phyloP scores from a whole-genome alignment of 2,329 filamentous ascomycete species.

The Leptodontidium sp. region DNA sequence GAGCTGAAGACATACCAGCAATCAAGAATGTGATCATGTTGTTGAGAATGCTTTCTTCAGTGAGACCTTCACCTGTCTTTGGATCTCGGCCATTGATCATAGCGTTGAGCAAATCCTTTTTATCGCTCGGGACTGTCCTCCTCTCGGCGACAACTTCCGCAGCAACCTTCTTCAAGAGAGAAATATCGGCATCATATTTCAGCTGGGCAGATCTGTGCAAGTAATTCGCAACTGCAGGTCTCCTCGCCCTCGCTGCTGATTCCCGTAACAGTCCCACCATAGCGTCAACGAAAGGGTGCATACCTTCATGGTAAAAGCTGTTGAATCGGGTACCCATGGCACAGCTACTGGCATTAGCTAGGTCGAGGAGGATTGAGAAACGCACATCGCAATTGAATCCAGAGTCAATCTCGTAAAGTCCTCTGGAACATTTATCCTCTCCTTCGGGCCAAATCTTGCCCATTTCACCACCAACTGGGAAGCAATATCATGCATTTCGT shows the following conservation, averaged over 20 bases:
- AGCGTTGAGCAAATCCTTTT: conserved; percentile 73
- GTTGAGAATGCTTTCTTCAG: conserved; percentile 68
- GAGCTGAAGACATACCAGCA: conserved; percentile 47
- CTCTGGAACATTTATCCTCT: no score
- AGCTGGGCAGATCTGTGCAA: conserved; percentile 54
- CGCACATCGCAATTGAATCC: no score
- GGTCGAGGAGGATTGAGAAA: no score
- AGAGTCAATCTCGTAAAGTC: no score
- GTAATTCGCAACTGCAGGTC: conserved; percentile 56
- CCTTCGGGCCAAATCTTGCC: no score
- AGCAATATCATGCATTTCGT: no score
- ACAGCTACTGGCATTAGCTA: no score
- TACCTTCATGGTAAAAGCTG: conserved; percentile 71
- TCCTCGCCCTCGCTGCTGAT: conserved; percentile 58
- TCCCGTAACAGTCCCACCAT: conserved; percentile 72
- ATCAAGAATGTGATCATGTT: conserved; percentile 77
- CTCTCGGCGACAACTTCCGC: conserved; percentile 66
- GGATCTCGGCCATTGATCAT: conserved; percentile 75
- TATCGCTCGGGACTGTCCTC: conserved; percentile 60
- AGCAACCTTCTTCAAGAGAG: conserved; percentile 61
- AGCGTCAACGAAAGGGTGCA: conserved; percentile 74
- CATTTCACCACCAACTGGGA: no score
- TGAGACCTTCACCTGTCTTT: conserved; percentile 71
- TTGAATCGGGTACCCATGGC: conserved; percentile 65
- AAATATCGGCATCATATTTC: conserved; percentile 62